Percentiles rank a stretch among this genome's conserved stretches.
Conservation (phyloP, 768 basidiomycete genomes). For the Boletus bicolor region DNA sequence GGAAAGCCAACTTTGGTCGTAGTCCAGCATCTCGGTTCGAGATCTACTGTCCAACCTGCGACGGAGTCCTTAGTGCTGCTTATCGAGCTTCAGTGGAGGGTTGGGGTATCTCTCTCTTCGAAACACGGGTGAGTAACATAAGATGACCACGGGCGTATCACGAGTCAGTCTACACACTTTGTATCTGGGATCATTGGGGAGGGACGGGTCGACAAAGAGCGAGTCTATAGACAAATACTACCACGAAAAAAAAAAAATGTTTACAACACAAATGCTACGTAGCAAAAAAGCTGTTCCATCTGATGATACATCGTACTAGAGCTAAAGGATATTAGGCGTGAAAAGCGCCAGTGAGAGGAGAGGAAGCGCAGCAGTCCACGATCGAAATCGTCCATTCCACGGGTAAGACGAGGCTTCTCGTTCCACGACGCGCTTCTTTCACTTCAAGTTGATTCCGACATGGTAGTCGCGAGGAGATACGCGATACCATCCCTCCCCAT, state of each 20-base stretch:
- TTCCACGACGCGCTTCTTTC: background rate
- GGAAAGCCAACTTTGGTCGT: no score
- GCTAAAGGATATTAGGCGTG: background rate
- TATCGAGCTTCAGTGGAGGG: no score
- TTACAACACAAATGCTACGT: background rate
- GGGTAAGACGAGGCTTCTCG: background rate
- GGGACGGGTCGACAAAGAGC: background rate
- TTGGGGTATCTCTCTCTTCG: no score
- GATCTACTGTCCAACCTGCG: no score
- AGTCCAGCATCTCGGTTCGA: no score
- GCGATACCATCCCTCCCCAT: background rate
- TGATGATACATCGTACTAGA: background rate
- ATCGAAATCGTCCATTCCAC: conserved; percentile 13
- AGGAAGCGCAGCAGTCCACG: background rate
- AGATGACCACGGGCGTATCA: no score
- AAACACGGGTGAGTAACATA: no score
- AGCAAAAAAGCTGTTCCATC: no score
- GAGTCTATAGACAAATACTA: background rate
- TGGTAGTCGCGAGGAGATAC: no score
- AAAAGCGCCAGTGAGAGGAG: background rate
- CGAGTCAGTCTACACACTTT: no score
- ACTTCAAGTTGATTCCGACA: background rate
- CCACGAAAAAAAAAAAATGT: background rate
- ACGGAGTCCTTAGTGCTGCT: no score
- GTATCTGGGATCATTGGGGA: no score